Base-by-base conservation (phyloP, 1,284 basidiomycete genomes). In the Boletus semigastroideus region DNA sequence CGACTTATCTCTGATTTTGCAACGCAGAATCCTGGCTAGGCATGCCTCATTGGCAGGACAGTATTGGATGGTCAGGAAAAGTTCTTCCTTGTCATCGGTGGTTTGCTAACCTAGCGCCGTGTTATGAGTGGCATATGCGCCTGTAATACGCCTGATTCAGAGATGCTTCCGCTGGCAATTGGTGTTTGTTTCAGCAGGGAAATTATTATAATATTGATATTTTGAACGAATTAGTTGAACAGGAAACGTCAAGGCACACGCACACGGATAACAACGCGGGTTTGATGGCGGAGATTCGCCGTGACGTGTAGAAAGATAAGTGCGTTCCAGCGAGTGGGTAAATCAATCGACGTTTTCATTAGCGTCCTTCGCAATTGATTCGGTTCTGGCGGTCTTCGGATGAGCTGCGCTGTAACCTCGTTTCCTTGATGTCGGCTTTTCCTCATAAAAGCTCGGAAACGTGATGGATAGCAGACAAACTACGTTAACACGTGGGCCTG, bases 401-500 rank as follows among this genome's bases (percentile, higher is more conserved):
- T 37, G 38, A 28, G 31, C 40, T 57, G 49, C 38, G 45, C 47
- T 50, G 49, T 39, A 28, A 46, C 59, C 48, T 63, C 53, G 53
- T 64, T 47, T 56, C 60, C 59, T 61, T 16, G 33, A 43, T 36
- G 28, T 49, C 45, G 59, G 59, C 39, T 41, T 31, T 36, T 31
- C 31, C 22, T 39, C 37, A 12, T 53, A 64, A 57, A 56, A 38
- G 12, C 31, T 59, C 56, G 59, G 46, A 40, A 34, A 36, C 48
- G 34, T 34, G 46, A 39, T 45, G n/a, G 27, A 25, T 17, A 9
- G 42, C 34, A 20, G 31, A 31, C 14, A 22, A 28, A 42, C 31
- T 6, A 13, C 37, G 16, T 34, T 51, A 49, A 51, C 42, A 37
- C 6, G 52, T 9, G 34, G 84, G 83, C 84, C 83, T 86, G 79